Evolutionary conservation across 2,329 filamentous ascomycete species (phyloP).

Genomic region (Chaetomium strumarium): DNA sequence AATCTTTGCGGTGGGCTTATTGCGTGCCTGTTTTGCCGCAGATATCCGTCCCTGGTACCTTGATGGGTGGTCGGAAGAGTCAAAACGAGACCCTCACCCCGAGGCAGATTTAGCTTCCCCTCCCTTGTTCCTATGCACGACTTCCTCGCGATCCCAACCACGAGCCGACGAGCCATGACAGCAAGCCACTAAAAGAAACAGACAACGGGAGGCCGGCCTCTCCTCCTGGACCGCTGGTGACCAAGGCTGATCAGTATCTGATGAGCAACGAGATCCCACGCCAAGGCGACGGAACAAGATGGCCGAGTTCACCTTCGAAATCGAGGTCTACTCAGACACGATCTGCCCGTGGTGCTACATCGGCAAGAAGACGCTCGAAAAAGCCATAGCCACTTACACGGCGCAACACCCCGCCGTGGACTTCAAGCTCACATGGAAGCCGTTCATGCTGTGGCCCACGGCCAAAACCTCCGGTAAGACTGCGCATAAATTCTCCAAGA

Average conservation of each 20-base stretch:
- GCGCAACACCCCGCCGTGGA: constrained; percentile 36
- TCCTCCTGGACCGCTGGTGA: too few relatives aligned
- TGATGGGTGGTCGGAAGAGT: too few relatives aligned
- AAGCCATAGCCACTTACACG: constrained; percentile 38
- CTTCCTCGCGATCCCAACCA: too few relatives aligned
- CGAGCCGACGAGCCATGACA: too few relatives aligned
- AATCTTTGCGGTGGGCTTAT: too few relatives aligned
- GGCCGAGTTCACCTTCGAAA: constrained; percentile 19
- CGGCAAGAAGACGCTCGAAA: constrained; percentile 41
- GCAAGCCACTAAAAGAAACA: too few relatives aligned
- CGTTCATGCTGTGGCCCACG: constrained; percentile 40
- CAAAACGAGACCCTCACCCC: too few relatives aligned
- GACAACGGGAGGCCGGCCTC: too few relatives aligned
- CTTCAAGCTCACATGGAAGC: constrained; percentile 44
- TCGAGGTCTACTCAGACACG: constrained; percentile 45
- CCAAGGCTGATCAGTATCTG: background rate
- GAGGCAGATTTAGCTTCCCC: too few relatives aligned
- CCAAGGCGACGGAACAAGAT: background rate
- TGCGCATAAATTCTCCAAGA: background rate
- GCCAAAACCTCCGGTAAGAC: constrained; percentile 25
- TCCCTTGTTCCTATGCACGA: too few relatives aligned
- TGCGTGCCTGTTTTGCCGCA: too few relatives aligned
- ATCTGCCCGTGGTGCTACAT: constrained; percentile 50
- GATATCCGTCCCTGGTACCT: too few relatives aligned
- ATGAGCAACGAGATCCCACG: background rate